A percentile compares a stretch with the other conserved stretches of the same genome.
These are phyloP conservation scores for Cladosporium sp. DNA, from an alignment of 2,329 filamentous ascomycete genomes.

Conservation along the genomic window DNA sequence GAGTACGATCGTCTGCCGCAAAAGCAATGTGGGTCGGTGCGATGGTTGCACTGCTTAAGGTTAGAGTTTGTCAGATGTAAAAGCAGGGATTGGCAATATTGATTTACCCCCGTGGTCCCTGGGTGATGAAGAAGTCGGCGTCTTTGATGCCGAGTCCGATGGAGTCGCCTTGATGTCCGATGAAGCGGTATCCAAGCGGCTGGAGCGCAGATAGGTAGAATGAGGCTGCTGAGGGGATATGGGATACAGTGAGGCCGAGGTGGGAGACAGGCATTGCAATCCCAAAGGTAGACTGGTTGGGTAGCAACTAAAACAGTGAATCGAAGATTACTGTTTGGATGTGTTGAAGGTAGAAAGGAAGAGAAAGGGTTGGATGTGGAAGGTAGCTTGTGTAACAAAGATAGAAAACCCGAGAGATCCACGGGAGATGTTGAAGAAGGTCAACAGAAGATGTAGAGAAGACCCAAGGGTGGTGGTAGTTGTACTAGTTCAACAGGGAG, in stretches of 20 bases:
- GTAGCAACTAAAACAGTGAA: neutral
- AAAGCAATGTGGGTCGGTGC: slow-evolving; percentile 49
- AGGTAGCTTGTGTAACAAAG: slow-evolving; percentile 1
- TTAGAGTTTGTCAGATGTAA: neutral
- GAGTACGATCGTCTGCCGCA: slow-evolving; percentile 60
- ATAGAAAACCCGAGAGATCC: slow-evolving; percentile 5
- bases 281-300: slow-evolving; percentile 3
- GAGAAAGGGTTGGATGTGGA: neutral
- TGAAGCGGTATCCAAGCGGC: slow-evolving; percentile 70
- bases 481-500: slow-evolving; percentile 11
- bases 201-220: slow-evolving; percentile 80
- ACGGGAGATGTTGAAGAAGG: slow-evolving; percentile 11
- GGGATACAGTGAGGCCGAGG: slow-evolving; percentile 65
- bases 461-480: slow-evolving; percentile 1
- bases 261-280: slow-evolving; percentile 57
- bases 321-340: neutral
- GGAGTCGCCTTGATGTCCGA: slow-evolving; percentile 58
- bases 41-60: slow-evolving; percentile 20
- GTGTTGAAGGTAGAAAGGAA: neutral
- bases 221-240: slow-evolving; percentile 73
- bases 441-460: slow-evolving; percentile 18
- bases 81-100: too few species aligned
- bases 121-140: slow-evolving; percentile 62
- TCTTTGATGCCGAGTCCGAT: slow-evolving; percentile 58
- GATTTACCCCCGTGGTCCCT: slow-evolving; percentile 56